phyloP scores from a whole-genome alignment of 1,284 basidiomycete genomes.

The Xerocomus nothofagi region DNA sequence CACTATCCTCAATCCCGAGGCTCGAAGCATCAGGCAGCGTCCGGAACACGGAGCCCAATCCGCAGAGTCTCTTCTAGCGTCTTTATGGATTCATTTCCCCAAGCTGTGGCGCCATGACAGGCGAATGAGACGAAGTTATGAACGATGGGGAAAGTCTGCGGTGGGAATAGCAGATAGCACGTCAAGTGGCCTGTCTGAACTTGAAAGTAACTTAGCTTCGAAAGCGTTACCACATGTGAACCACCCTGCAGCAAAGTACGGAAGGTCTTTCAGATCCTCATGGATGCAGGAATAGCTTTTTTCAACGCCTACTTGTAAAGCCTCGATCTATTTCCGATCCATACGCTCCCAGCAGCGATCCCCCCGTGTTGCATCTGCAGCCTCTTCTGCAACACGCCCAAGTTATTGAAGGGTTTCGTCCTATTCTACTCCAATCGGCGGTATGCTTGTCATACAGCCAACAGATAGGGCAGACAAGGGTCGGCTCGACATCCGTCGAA shows the following conservation, averaged over 20 bases:
- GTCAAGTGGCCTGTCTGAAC: constrained; percentile 14
- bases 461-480: constrained; percentile 18
- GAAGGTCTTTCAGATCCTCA: background rate
- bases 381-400: constrained; percentile 17
- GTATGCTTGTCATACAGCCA: background rate
- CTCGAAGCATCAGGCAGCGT: background rate
- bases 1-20: background rate
- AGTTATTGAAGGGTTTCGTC: constrained; percentile 11
- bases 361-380: constrained; percentile 6
- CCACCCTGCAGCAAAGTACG: background rate
- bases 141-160: background rate
- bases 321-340: constrained; percentile 11
- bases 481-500: constrained; percentile 15
- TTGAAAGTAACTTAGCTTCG: constrained; percentile 18
- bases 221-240: constrained; percentile 25
- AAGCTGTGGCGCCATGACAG: constrained; percentile 11
- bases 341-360: constrained; percentile 4
- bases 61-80: constrained; percentile 21
- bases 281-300: background rate
- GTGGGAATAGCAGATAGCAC: background rate
- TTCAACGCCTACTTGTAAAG: constrained; percentile 7
- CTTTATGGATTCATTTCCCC: constrained; percentile 22
- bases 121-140: background rate
- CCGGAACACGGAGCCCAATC: constrained; percentile 17
- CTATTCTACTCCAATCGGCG: no score